Conservation (phyloP, 1,284 basidiomycete species). For the Tilletia horrida region DNA sequence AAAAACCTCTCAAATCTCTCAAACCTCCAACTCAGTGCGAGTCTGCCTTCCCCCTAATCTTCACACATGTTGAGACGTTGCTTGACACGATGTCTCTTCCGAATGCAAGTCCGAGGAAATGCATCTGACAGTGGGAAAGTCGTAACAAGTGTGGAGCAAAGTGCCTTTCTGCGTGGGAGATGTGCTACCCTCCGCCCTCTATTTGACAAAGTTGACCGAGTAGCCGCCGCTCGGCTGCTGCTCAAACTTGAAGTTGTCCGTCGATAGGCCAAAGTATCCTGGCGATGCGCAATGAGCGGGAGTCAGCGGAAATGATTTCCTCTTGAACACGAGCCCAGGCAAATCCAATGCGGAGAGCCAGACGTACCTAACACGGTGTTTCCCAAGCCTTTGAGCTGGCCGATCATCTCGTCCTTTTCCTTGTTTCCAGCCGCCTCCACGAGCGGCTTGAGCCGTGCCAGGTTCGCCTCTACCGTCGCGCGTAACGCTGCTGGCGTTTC, state of each 20-base stretch:
- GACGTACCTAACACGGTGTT: conserved; percentile 78
- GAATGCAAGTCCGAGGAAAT: too few species aligned
- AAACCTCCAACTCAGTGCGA: too few species aligned
- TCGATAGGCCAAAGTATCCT: conserved; percentile 54
- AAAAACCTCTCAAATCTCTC: too few species aligned
- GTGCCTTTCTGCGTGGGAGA: too few species aligned
- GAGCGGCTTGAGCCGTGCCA: conserved; percentile 60
- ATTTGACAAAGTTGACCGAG: conserved; percentile 71
- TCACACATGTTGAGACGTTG: too few species aligned
- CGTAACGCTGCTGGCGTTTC: conserved; percentile 63
- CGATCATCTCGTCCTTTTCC: conserved; percentile 88
- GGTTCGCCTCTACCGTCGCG: conserved; percentile 20
- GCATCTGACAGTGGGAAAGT: too few species aligned
- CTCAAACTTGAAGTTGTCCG: conserved; percentile 78
- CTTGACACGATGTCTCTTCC: too few species aligned
- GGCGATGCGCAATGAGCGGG: neutral
- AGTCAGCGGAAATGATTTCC: too few species aligned
- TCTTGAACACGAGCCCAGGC: too few species aligned
- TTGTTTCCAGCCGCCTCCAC: conserved; percentile 72
- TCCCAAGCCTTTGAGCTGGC: conserved; percentile 86
- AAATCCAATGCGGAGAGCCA: neutral
- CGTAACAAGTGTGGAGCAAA: too few species aligned
- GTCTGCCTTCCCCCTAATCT: too few species aligned
- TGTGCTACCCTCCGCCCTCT: neutral
- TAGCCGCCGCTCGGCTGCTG: conserved; percentile 78